A percentile compares a stretch with the other conserved stretches of the same genome.
These are phyloP conservation scores for Colletotrichum liaoningense DNA, from an alignment of 2,329 filamentous ascomycete species.

Conservation along the genomic window DNA sequence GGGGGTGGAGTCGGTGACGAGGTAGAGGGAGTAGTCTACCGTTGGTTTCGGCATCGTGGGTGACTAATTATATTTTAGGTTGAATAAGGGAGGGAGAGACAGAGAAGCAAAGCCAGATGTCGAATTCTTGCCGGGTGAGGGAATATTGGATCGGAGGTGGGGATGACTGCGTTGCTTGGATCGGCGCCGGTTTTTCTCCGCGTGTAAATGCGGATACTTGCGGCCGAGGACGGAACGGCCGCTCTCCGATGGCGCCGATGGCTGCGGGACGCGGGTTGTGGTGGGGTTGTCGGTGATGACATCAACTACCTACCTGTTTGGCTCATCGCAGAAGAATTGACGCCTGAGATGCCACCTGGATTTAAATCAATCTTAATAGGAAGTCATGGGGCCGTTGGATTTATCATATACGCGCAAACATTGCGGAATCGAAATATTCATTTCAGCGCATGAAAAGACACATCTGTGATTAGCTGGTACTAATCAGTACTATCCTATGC, in stretches of 20 bases:
- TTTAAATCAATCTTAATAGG: fast-evolving
- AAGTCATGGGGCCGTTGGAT: neutral
- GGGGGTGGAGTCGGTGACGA: conserved; percentile 94
- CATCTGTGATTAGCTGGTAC: neutral
- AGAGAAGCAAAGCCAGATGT: neutral
- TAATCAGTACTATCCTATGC: neutral
- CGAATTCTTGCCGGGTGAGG: neutral
- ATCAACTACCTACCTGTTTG: conserved; percentile 4
- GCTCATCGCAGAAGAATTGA: neutral
- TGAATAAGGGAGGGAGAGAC: too few species aligned
- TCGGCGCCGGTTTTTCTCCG: conserved; percentile 7
- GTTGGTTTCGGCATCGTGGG: conserved; percentile 34
- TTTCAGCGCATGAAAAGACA: neutral
- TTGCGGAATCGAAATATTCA: too few species aligned
- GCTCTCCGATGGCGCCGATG: conserved; percentile 13
- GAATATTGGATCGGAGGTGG: neutral
- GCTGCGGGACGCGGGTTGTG: conserved; percentile 6
- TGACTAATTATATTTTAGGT: too few species aligned
- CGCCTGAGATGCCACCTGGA: neutral
- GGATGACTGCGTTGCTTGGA: neutral
- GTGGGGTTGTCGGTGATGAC: conserved; percentile 16
- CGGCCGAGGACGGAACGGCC: conserved; percentile 19
- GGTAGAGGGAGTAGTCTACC: conserved; percentile 84
- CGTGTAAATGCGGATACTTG: conserved; percentile 25
- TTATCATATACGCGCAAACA: neutral